Evolutionary conservation across 73 alveolate genomes (phyloP), one percentile per base, ranked within the genome.

Genomic region (Uronychia setigera): DNA sequence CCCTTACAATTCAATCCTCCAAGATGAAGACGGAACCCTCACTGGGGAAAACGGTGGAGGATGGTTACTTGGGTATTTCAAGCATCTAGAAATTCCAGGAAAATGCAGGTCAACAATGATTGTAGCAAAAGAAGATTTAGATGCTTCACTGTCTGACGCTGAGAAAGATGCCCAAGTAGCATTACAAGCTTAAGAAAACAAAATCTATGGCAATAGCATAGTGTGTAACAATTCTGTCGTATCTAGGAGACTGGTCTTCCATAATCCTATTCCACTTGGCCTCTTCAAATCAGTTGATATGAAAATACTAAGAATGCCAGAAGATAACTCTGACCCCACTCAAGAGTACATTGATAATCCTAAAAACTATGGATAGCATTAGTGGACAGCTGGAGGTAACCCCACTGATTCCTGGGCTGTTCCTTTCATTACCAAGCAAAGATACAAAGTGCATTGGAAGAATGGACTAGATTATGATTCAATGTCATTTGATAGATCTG

Each of bases 401-500:
- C 88, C 86, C 1, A 57, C 58, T 5, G 83, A 82, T n/a, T 79
- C 82, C 0, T 84, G 87, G 85, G 89, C 92, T 32, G 32, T 86
- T 0, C 90, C 92, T 0, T 82, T 79, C 58, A 88, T 90, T 0
- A 79, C 91, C 1, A 88, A 91, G 57, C 87, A 90, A 35, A 81
- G 67, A 31, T 90, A 90, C 35, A 78, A 79, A 30, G 76, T 90
- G 27, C 90, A 85, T 60, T 90, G 93, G 93, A 59, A 80, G 59
- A n/a, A 58, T 46, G 92, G 93, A 11, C 87, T 85, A 59, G 84
- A 85, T 76, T 81, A 82, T 75, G 79, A 26, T 14, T 28, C 35
- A 80, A 34, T 87, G 60, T 5, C 33, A 28, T 26, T 87, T 0
- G 83, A 76, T 31, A 30, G 32, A 29, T 59, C 82, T 26, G 30